Evolutionary conservation across 108 stramenopile genomes (phyloP).

Genomic region (Fragilaria crotonensis): DNA sequence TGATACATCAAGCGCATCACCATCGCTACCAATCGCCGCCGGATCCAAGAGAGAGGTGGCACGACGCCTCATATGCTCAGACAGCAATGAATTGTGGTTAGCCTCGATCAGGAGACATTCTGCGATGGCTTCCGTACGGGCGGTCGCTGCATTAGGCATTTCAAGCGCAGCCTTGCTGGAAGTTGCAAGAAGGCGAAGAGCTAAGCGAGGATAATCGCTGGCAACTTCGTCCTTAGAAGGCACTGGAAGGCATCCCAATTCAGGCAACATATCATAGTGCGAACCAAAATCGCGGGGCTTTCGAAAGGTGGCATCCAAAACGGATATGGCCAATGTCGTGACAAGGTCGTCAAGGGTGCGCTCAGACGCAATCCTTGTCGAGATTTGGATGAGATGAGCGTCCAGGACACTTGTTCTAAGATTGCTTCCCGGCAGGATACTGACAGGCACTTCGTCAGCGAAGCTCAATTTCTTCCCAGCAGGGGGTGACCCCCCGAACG

Average conservation of each 20-base stretch:
- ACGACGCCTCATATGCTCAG: constrained; percentile 12
- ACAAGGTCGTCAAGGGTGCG: background rate
- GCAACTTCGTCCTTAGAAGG: constrained; percentile 13
- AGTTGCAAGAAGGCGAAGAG: constrained; percentile 63
- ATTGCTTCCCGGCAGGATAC: constrained; percentile 8
- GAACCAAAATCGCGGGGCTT: background rate
- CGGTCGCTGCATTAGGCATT: constrained; percentile 12
- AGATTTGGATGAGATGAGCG: background rate
- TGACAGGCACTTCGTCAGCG: constrained; percentile 13
- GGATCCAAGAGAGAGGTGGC: constrained; percentile 25
- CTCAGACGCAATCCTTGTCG: background rate
- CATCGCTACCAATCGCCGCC: background rate
- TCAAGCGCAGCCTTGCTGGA: constrained; percentile 34
- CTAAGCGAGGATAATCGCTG: constrained; percentile 46
- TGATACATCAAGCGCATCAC: background rate
- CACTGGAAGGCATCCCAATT: constrained; percentile 23
- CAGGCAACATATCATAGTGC: constrained; percentile 10
- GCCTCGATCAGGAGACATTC: constrained; percentile 63
- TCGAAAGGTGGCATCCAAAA: constrained; percentile 12
- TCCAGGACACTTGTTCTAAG: background rate
- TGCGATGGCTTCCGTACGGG: constrained; percentile 38
- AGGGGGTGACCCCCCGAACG: too few species aligned
- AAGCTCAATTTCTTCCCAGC: constrained; percentile 33
- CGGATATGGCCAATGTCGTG: background rate
- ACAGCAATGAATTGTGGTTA: constrained; percentile 3